Conservation (phyloP, 1,284 basidiomycete species). For the Bondarzewia mesenterica region DNA sequence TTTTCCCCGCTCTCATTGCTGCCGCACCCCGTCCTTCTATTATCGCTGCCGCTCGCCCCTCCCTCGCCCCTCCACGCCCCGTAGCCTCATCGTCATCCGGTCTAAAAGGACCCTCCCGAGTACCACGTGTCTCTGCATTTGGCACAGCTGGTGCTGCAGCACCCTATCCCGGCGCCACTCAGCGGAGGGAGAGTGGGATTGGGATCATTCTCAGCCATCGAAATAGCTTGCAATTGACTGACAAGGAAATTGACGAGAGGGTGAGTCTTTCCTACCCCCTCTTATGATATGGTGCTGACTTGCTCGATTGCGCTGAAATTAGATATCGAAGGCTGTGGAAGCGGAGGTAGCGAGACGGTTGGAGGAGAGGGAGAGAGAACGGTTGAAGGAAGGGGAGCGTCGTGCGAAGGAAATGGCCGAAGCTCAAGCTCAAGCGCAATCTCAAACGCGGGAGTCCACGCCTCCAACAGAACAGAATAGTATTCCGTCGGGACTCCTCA, state of each 20-base stretch:
- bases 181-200: slow-evolving; percentile 10
- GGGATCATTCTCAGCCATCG: slow-evolving; percentile 7
- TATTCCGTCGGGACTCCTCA: slow-evolving; percentile 50
- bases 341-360: slow-evolving; percentile 60
- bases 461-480: slow-evolving; percentile 10
- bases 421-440: slow-evolving; percentile 9
- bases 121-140: slow-evolving; percentile 20
- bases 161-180: slow-evolving; percentile 9
- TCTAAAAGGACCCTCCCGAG: slow-evolving; percentile 20
- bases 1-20: slow-evolving; percentile 10
- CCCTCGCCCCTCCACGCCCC: neutral
- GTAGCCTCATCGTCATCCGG: too few relatives aligned
- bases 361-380: slow-evolving; percentile 55
- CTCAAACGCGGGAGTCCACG: slow-evolving; percentile 7
- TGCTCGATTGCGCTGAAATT: slow-evolving; percentile 3
- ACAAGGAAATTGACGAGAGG: slow-evolving; percentile 65
- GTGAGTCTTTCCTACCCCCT: slow-evolving; percentile 27
- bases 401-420: slow-evolving; percentile 16
- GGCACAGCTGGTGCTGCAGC: slow-evolving; percentile 12
- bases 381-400: slow-evolving; percentile 26
- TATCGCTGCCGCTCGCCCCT: slow-evolving; percentile 6
- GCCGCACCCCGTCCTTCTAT: slow-evolving; percentile 15
- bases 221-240: slow-evolving; percentile 30
- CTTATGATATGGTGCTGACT: slow-evolving; percentile 1
- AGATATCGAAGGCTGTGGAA: slow-evolving; percentile 69